These are phyloP conservation scores for Paramecium pentaurelia DNA, from an alignment of 73 alveolate species.

Conservation along the genomic window DNA sequence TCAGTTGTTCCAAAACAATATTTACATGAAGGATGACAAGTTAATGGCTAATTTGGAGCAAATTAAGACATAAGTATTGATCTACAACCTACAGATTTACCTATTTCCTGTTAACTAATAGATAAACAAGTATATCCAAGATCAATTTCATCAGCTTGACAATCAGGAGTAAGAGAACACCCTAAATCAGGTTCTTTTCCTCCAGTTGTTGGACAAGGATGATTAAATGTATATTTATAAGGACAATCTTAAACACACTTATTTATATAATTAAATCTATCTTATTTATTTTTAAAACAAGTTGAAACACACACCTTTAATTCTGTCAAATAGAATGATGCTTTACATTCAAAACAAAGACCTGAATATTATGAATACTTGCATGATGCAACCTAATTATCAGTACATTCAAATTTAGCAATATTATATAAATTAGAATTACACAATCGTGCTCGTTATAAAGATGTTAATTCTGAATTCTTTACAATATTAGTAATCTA, in stretches of 20 bases:
- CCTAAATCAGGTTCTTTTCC: background rate
- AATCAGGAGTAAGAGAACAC: background rate
- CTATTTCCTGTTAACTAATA: background rate
- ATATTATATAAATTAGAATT: background rate
- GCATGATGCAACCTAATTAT: background rate
- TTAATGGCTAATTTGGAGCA: background rate
- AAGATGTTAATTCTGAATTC: background rate
- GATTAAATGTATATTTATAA: background rate
- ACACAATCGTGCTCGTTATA: background rate
- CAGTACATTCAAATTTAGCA: background rate
- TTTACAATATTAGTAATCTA: background rate
- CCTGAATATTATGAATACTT: background rate
- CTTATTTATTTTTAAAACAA: background rate
- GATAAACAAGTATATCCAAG: background rate
- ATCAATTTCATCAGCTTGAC: background rate
- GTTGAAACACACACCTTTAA: background rate
- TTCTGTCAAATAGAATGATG: background rate
- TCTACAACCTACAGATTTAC: background rate
- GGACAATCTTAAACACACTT: background rate
- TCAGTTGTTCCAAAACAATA: background rate
- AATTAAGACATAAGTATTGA: background rate
- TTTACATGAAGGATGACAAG: background rate
- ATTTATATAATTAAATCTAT: background rate
- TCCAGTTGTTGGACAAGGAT: background rate
- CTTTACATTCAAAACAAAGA: background rate